Conservation (phyloP, 768 basidiomycete species). For the Psilocybe cyanescens region DNA sequence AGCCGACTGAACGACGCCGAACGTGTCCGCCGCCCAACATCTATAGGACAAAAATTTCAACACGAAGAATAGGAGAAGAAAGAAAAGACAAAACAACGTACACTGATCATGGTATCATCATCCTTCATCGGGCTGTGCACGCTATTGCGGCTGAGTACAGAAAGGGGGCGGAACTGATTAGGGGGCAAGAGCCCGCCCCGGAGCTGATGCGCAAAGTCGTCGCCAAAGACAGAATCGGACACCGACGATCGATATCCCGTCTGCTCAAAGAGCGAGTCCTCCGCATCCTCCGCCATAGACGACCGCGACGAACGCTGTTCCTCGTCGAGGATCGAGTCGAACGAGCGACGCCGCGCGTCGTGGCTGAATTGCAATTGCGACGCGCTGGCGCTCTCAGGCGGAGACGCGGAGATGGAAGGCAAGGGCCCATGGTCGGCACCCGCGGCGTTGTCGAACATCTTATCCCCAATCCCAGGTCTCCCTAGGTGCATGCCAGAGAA, state of each 20-base stretch:
- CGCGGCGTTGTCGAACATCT: conserved; percentile 75
- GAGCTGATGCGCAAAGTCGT: conserved; percentile 39
- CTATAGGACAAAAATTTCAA: conserved; percentile 33
- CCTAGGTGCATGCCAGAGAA: conserved; percentile 58
- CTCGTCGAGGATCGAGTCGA: conserved; percentile 64
- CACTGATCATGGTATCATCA: conserved; percentile 84
- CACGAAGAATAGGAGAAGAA: conserved; percentile 1
- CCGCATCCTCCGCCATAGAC: conserved; percentile 40
- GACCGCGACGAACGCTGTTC: conserved; percentile 33
- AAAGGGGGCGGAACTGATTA: conserved; percentile 64
- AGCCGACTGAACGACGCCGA: conserved; percentile 68
- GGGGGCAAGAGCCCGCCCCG: conserved; percentile 44
- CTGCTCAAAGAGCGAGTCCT: conserved; percentile 68
- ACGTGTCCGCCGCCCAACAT: conserved; percentile 84
- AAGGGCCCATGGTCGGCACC: conserved; percentile 47
- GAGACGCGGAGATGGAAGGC: conserved; percentile 68
- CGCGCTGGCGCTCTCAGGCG: conserved; percentile 44
- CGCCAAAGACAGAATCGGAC: conserved; percentile 67
- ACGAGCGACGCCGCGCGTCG: conserved; percentile 24
- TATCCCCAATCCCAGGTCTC: conserved; percentile 81
- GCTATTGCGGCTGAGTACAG: conserved; percentile 35
- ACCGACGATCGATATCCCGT: conserved; percentile 53
- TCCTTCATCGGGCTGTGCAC: conserved; percentile 59
- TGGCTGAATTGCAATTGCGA: conserved; percentile 12
- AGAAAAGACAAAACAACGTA: conserved; percentile 36